Conservation (phyloP, 2,329 filamentous ascomycete genomes). For the Colletotrichum sp. region DNA sequence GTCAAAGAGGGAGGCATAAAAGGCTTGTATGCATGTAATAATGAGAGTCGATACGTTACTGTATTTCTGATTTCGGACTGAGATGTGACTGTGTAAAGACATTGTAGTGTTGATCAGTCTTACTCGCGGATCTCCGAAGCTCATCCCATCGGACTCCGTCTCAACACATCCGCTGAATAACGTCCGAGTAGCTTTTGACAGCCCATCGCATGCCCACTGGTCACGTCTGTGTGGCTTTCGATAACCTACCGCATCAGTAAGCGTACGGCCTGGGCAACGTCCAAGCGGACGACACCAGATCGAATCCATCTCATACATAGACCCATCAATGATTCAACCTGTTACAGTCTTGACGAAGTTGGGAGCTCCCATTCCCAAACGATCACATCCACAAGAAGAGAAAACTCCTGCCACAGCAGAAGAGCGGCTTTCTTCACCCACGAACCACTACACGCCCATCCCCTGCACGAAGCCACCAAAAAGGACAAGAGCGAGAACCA, state of each 20-base stretch:
- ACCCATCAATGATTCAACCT: rapidly evolving
- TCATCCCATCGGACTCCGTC: not conserved
- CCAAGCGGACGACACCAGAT: not conserved
- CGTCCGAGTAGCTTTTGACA: not conserved
- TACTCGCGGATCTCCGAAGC: not conserved
- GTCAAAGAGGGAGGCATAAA: not conserved
- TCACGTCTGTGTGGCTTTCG: not conserved
- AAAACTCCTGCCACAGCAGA: rapidly evolving
- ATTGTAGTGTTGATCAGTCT: not conserved
- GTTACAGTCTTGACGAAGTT: not conserved
- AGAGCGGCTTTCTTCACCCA: not conserved
- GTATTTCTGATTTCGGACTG: not conserved
- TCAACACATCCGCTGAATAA: not conserved
- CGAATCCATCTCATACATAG: not conserved
- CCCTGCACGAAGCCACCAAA: rapidly evolving
- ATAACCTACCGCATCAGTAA: not conserved
- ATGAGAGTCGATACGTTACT: not conserved
- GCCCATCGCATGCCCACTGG: not conserved
- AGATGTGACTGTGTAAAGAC: not conserved
- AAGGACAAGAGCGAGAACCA: not conserved
- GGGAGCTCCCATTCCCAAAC: rapidly evolving
- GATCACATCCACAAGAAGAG: not conserved
- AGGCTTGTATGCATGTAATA: not conserved
- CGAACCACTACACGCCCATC: rapidly evolving
- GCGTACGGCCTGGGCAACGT: not conserved